Percentiles rank a stretch among this genome's conserved stretches.
Evolutionary conservation across 1,139 yeast genomes (phyloP).

Genomic region (Protomyces macrosporus): DNA sequence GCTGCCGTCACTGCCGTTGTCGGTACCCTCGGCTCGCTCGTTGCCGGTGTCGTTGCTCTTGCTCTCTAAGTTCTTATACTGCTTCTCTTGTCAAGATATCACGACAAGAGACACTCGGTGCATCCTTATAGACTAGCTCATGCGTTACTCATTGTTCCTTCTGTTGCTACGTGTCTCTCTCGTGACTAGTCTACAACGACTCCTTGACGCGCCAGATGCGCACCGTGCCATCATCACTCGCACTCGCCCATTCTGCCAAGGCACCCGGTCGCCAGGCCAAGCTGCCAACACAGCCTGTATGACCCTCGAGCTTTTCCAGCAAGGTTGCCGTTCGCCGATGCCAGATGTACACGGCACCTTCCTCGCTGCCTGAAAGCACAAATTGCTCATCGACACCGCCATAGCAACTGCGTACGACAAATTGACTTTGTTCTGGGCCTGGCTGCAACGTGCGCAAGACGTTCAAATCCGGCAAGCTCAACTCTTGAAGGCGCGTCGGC

Average conservation of each 20-base stretch:
- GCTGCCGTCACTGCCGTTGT: slow-evolving; percentile 11
- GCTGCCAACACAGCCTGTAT: slow-evolving; percentile 61
- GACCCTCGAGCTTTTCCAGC: slow-evolving; percentile 60
- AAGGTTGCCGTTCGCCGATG: slow-evolving; percentile 68
- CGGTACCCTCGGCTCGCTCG: neutral
- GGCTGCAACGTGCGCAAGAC: slow-evolving; percentile 53
- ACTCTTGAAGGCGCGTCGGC: slow-evolving; percentile 72
- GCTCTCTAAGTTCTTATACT: neutral
- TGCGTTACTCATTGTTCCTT: too few species aligned
- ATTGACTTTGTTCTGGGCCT: slow-evolving; percentile 68
- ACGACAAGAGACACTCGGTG: too few species aligned
- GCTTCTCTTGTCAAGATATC: neutral
- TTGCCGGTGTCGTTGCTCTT: neutral
- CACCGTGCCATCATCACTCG: slow-evolving; percentile 66
- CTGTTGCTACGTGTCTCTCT: too few species aligned
- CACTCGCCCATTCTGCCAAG: slow-evolving; percentile 66
- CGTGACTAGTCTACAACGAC: too few species aligned
- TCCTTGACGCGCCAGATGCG: slow-evolving; percentile 30
- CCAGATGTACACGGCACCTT: slow-evolving; percentile 59
- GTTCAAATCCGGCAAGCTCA: slow-evolving; percentile 55
- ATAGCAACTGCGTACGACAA: slow-evolving; percentile 70
- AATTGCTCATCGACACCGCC: slow-evolving; percentile 66
- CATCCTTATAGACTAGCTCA: too few species aligned
- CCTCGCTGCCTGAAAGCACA: slow-evolving; percentile 71
- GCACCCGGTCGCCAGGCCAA: slow-evolving; percentile 65